Base-by-base conservation (phyloP, 352 stramenopile species). In the Phytophthora lateralis region DNA sequence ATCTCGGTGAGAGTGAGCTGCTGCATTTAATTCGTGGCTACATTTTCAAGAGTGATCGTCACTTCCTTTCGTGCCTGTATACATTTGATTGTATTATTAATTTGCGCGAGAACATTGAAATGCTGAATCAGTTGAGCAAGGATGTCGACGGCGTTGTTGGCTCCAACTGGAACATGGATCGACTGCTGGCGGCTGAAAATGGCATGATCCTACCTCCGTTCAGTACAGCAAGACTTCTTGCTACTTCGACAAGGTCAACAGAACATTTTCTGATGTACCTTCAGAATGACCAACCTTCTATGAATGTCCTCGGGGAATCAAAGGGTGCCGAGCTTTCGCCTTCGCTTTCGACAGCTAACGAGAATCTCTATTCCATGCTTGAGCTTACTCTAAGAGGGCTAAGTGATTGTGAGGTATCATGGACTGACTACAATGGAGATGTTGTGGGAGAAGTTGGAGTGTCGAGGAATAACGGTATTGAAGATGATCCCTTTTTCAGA, bases 251-350 rank as follows among this genome's bases (percentile, higher is more conserved):
- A 32, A 55, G 83, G 24, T 85, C 77, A 15, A 88, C 80, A 15
- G 85, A 95, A 21, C 84, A 90, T 57, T 96, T 94, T 38, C 53
- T 96, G 17, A 93, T 96, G 80, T 95, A 94, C 66, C 49, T 96
- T 21, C 81, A 95, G 47, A 71, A 66, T 53, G 67, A 57, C 6
- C 61, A 55, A 17, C 32, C 61, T 12, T 50, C 44, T 58, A 12
- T 35, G 9, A 56, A 27, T 6, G 38, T 43, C 32, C 12, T 57
- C 3, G 44, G 68, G 11, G 60, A 53, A 11, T 39, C 32, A 14
- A 52, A 42, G 0, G 38, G 18, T 14, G 37, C 41, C 55, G 45
- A 37, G 0, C 54, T 57, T 9, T 9, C 55, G 29, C 51, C 45
- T 45, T 48, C 53, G 37, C 55, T 90, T 9, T 91, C 85, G 8